Evolutionary conservation across 495 filamentous ascomycete genomes (phyloP), one percentile per base, ranked within the genome.

Genomic region (Jackrogersella minutella): DNA sequence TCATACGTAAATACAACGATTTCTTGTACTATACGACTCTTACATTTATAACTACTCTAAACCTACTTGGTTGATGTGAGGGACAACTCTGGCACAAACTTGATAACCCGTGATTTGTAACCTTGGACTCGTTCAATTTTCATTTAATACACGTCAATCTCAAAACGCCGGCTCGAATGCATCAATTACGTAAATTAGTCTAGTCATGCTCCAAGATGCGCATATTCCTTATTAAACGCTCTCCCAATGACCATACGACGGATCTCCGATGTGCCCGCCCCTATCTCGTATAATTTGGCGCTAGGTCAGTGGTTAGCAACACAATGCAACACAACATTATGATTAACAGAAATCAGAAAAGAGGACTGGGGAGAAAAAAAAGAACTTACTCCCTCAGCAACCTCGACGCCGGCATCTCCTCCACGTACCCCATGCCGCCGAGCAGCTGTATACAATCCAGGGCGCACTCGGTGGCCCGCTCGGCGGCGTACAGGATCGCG

Each of bases 341-440:
- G 7, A 30, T 3, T 30, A 30, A 30, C 3, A 7, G 7, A 30
- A 58, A 50, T 8, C 51, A 51, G 24, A 26, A 49, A 40, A 26
- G 10, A 34, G 10, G 9, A 13, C 9, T 2, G 9, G 31, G 9
- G 31, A 7, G 11, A 34, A 44, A 11, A 44, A 44, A 30, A 13
- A 52, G 26, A 46, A 77, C 78, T 70, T 63, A 83, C 81, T 99
- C 95, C 51, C 95, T 79, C 58, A 98, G 77, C 56, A 99, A 78
- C 43, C 95, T 81, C 17, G 93, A 93, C 6, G 91, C 94, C 0
- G 93, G 88, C 75, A 98, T 90, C 81, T 99, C 95, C 77, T 97
- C 97, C 66, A 95, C 84, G 76, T 98, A 99, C 3, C 95, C 95
- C 84, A 92, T 99, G 2, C 95, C 95, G 26, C 95, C 95, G 78